Base-by-base conservation (phyloP, 1,284 basidiomycete species). In the Porodaedalea pini region DNA sequence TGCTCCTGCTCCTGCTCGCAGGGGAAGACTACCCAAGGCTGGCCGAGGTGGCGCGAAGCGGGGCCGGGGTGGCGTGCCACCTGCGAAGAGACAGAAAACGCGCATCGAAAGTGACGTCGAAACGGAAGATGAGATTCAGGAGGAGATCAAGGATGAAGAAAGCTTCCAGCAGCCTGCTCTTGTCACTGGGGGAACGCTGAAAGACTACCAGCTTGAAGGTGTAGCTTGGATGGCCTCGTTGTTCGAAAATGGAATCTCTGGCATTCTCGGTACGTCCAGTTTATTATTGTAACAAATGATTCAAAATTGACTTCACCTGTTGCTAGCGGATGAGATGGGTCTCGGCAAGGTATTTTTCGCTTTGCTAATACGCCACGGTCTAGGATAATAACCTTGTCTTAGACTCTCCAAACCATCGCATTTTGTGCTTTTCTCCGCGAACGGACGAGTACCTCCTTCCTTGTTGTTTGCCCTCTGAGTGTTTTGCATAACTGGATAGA, bases 201-300 rank as follows among this genome's bases (percentile, higher is more conserved):
- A 94, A 65, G 82, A 90, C 47, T 98, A 98, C 68, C 96, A 99
- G 70, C 79, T 98, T 1, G 92, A 94, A 52, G 96, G 96, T 3
- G 82, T 98, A 13, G 91, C 96, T 62, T 99, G 96, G 96, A 93
- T 99, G 88, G 88, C 91, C 3, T 87, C 86, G 32, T 74, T 99
- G 8, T 93, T 94, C 71, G 86, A 93, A 72, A 97, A 96, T 65
- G 94, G 96, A 2, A 86, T 98, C 51, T 95, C 94, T 37, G 95
- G 96, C 2, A 98, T 98, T 58, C 71, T 98, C 31, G 92, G 86
- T 86, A 64, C 34, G 83, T 74, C 10, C 21, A 21, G 4, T 32
- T 25, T 29, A 8, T 10, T 29, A 15, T 7, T 50, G 17, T 36
- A 8, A 31, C 10, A 36, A 34, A 44, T 37, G 50, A 10, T 10